Conservation (phyloP, 2,329 filamentous ascomycete genomes). For the Trichoderma sp. region DNA sequence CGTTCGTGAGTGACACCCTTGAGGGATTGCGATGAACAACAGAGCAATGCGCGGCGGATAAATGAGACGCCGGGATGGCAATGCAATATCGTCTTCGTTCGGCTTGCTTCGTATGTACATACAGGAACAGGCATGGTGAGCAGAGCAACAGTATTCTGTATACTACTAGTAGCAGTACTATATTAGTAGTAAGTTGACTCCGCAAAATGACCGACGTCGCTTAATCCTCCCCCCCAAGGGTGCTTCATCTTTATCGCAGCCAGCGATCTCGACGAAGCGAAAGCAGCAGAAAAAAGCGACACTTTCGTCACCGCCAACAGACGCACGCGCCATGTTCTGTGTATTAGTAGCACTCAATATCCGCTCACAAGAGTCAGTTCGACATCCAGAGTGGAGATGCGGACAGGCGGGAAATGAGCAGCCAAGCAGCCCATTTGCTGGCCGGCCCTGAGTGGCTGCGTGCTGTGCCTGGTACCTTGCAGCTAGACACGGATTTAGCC, state of each 20-base stretch:
- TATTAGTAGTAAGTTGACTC: background rate
- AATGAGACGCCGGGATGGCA: background rate
- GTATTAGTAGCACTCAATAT: background rate
- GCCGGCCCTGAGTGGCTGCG: background rate
- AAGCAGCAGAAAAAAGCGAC: background rate
- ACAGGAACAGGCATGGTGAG: background rate
- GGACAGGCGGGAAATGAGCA: conserved; percentile 9
- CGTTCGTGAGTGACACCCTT: background rate
- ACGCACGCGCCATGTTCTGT: background rate
- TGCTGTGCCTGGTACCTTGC: conserved; percentile 15
- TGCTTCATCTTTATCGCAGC: no score
- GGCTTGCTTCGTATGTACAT: background rate
- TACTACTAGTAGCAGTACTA: no score
- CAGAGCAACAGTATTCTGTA: background rate
- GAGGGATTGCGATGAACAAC: background rate
- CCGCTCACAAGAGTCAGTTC: background rate
- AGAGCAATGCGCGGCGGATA: background rate
- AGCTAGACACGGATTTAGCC: conserved; percentile 3
- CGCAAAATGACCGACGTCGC: conserved; percentile 15
- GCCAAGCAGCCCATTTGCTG: conserved; percentile 1
- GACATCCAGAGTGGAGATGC: conserved; percentile 5
- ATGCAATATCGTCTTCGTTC: background rate
- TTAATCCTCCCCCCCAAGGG: background rate
- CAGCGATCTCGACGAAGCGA: background rate
- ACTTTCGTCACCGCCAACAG: conserved; percentile 1